Evolutionary conservation across 345 rosid species (phyloP).

Genomic region (Citrus trifoliata): DNA sequence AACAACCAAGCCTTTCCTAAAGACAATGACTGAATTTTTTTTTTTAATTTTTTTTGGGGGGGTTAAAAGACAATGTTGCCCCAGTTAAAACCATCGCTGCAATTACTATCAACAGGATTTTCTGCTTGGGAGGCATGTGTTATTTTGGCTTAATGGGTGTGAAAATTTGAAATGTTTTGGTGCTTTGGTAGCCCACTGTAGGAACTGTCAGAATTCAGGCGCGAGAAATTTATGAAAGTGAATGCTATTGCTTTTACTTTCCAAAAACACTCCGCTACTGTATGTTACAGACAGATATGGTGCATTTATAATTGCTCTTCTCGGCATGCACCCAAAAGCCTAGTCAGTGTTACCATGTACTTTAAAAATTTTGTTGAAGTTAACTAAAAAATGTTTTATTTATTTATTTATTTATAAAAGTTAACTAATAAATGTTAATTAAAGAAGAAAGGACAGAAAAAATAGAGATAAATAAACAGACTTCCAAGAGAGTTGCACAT

Average conservation of each 20-base stretch:
- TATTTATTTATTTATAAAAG: no score
- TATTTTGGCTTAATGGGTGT: not conserved
- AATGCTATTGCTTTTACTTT: not conserved
- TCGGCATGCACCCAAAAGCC: not conserved
- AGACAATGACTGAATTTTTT: not conserved
- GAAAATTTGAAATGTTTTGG: not conserved
- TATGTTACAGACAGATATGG: not conserved
- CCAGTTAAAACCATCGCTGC: not conserved
- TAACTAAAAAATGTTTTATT: not conserved
- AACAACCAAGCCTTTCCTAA: not conserved
- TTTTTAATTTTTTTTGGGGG: not conserved
- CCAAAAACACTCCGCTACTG: not conserved
- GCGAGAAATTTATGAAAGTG: constrained; percentile 19
- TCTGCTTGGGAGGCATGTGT: not conserved
- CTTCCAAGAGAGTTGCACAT: not conserved
- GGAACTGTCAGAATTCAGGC: constrained; percentile 5
- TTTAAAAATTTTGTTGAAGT: not conserved
- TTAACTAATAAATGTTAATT: not conserved
- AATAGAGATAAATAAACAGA: no score
- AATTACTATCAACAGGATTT: not conserved
- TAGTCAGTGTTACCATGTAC: not conserved
- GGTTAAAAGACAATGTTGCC: not conserved
- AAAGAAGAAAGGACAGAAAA: no score
- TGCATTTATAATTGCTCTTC: not conserved
- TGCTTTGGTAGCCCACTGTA: not conserved